These are phyloP conservation scores for Eutypa lata DNA, from an alignment of 2,329 filamentous ascomycete genomes.

Conservation along the genomic window DNA sequence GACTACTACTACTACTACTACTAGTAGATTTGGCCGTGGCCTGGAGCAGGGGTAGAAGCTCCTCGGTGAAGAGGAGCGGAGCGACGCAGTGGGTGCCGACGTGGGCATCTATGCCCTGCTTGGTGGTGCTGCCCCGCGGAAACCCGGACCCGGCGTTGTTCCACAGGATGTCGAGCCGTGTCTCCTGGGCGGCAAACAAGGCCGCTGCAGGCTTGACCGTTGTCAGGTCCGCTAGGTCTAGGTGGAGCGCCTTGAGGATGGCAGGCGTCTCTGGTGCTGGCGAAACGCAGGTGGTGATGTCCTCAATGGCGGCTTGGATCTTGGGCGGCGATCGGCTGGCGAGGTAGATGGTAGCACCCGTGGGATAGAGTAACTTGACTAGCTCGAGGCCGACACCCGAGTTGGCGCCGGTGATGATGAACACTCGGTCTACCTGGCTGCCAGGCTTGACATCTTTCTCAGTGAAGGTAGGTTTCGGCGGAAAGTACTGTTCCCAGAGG, in stretches of 20 bases:
- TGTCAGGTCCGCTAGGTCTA: not conserved
- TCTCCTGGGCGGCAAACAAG: not conserved
- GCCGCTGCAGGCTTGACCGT: not conserved
- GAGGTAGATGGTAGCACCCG: conserved; percentile 8
- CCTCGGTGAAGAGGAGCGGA: conserved; percentile 5
- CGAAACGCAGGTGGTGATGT: not conserved
- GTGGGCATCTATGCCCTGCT: not conserved
- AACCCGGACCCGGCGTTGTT: not conserved
- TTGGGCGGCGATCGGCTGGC: conserved; percentile 2
- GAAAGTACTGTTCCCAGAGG: too few species aligned
- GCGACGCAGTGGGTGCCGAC: conserved; percentile 4
- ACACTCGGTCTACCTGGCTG: too few species aligned
- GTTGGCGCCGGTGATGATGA: too few species aligned
- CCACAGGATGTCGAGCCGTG: not conserved
- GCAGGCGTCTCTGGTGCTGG: not conserved
- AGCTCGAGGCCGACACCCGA: conserved; percentile 3
- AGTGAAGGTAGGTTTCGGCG: too few species aligned
- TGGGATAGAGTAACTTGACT: conserved; percentile 5
- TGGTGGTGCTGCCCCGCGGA: not conserved
- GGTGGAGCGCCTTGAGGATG: not conserved
- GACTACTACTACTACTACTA: too few species aligned
- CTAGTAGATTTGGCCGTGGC: too few species aligned
- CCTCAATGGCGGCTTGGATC: conserved; percentile 1
- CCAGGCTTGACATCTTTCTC: too few species aligned
- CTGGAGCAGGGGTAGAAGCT: not conserved